Evolutionary conservation across 176 grass and related monocot species (phyloP), one percentile per base, ranked within the genome.

Genomic region (Avena eriantha): DNA sequence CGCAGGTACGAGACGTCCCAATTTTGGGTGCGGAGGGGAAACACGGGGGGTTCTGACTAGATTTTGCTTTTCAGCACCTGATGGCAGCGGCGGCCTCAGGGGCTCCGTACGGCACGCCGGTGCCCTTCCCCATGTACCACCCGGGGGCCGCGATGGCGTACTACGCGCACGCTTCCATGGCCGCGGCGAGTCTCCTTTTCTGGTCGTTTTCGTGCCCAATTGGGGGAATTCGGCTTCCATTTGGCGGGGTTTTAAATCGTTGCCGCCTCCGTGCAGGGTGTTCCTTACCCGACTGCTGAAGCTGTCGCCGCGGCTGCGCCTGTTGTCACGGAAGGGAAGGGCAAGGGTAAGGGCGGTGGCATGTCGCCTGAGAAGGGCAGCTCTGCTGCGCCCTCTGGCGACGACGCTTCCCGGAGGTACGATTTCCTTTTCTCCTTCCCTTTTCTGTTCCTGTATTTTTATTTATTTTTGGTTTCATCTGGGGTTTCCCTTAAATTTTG

Each of bases 91-190:
- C 86, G 14, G 67, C 86, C 1, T 73, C 88, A 77, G 83, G 88
- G 69, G 77, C 93, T n/a, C 80, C 88, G 33, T 98, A 91, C 80
- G 93, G 91, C 57, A 74, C 93, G 67, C 93, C 93, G 68, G 89
- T 98, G 80, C 84, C 92, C 18, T 91, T 94, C 84, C 82, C 96
- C 41, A 65, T 92, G 53, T 93, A 95, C 66, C 88, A 90, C 76
- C 88, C 88, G 13, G 93, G 90, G 48, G 90, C 90, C n/a, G 80
- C 92, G 8, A 86, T 90, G 78, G 89, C 93, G 15, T 92, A 95
- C 51, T 98, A 98, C 88, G 80, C 96, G 77, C 96, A 96, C 86
- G 92, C 92, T 19, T 81, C 93, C 69, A 91, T 98, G 90, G 92
- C 88, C 36, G 93, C 84, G 90, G 96, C 85, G 68, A 92, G 74